phyloP scores from a whole-genome alignment of 1,284 basidiomycete genomes.

The Pisolithus thermaeus region DNA sequence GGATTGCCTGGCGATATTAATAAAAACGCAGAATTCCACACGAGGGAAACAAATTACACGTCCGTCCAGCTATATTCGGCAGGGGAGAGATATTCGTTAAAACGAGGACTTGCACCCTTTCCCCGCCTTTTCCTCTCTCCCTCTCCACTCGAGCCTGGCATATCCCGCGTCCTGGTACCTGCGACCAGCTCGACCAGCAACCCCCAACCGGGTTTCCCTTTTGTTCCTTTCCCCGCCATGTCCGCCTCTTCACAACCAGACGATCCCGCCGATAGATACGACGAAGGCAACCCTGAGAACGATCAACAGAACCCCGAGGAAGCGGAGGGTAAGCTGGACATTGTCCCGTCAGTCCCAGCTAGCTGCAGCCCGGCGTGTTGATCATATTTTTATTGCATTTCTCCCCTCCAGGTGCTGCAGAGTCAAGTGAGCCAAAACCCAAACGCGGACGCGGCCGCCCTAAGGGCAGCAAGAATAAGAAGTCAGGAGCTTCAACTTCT shows the following conservation, averaged over 20 bases:
- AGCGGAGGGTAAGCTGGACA: conserved; percentile 28
- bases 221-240: conserved; percentile 32
- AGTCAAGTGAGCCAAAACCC: conserved; percentile 28
- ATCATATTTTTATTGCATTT: conserved; percentile 20
- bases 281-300: conserved; percentile 41
- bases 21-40: conserved; percentile 43
- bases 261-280: conserved; percentile 34
- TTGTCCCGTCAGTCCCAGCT: conserved; percentile 6
- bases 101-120: conserved; percentile 57
- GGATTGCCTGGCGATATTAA: conserved; percentile 53
- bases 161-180: conserved; percentile 12
- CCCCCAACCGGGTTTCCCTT: conserved; percentile 15
- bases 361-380: conserved; percentile 6
- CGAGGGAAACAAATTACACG: conserved; percentile 47
- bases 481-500: conserved; percentile 35
- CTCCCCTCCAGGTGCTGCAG: conserved; percentile 13
- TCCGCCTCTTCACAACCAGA: conserved; percentile 39
- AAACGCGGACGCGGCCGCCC: conserved; percentile 76
- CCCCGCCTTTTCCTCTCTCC: conserved; percentile 51
- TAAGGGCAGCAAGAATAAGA: conserved; percentile 81
- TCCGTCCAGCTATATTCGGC: conserved; percentile 60
- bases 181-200: conserved; percentile 14
- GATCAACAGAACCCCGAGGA: conserved; percentile 29
- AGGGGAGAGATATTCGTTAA: conserved; percentile 61
- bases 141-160: conserved; percentile 35